Evolutionary conservation across 257 asterid genomes (phyloP).

Genomic region (Scutellaria galericulata): DNA sequence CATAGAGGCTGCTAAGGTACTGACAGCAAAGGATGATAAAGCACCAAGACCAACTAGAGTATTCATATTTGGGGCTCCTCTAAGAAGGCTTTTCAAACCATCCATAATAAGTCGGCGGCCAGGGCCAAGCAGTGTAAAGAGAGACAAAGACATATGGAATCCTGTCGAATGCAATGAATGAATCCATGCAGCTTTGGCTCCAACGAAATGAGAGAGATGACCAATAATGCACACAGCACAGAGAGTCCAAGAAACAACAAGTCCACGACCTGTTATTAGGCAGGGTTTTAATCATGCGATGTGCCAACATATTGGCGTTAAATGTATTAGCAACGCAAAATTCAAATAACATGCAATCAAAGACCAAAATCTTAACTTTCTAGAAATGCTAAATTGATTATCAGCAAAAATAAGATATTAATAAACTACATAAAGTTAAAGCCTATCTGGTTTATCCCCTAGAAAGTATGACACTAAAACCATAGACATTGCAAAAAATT

Average conservation of each 20-base stretch:
- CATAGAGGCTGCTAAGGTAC: constrained; percentile 85
- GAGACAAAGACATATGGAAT: constrained; percentile 84
- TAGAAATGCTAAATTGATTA: background rate
- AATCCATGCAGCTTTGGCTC: constrained; percentile 93
- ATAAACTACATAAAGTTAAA: background rate
- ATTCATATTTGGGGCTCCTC: constrained; percentile 97
- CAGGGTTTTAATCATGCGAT: constrained; percentile 32
- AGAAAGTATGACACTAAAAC: constrained; percentile 4
- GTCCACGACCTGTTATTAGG: constrained; percentile 87
- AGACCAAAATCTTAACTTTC: constrained; percentile 23
- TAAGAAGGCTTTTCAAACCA: constrained; percentile 85
- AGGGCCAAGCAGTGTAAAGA: constrained; percentile 89
- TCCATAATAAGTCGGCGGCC: constrained; percentile 90
- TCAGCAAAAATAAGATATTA: constrained; percentile 10
- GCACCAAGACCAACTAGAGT: constrained; percentile 99
- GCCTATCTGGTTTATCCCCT: background rate
- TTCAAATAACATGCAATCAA: constrained; percentile 12
- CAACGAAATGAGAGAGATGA: constrained; percentile 89
- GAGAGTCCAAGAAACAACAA: constrained; percentile 92
- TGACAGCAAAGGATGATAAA: constrained; percentile 94
- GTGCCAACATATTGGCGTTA: constrained; percentile 33
- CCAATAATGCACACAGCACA: constrained; percentile 93
- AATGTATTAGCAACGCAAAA: constrained; percentile 15
- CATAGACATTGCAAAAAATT: constrained; percentile 11
- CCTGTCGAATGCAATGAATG: constrained; percentile 95